Base-by-base conservation (phyloP, 2,329 filamentous ascomycete genomes). In the Ophiostoma sp. region DNA sequence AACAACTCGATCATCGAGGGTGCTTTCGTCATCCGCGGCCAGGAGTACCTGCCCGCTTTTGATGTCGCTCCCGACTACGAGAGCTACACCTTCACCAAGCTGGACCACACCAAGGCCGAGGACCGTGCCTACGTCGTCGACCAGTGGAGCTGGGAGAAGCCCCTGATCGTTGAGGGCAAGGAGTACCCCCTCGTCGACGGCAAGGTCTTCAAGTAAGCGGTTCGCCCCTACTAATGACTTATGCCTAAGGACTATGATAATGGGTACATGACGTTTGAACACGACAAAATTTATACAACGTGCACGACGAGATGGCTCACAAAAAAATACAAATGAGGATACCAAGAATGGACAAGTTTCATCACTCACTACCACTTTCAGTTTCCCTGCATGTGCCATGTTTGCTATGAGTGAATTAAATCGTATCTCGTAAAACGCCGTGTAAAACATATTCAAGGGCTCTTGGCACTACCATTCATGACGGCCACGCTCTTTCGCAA, bases 41-140 rank as follows among this genome's bases (percentile, higher is more conserved):
- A 98, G 81, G 92, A 99, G 35, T 88, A 86, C 81, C 77, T 86
- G 69, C 91, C 92, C 73, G 95, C 93, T 77, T 97, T 99, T 81
- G 92, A 98, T 77, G 95, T 99, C 78, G 95, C 94, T 79, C 95
- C 95, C 77, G 95, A 99, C 84, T 93, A 87, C 82, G 95, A 99
- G 88, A 94, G 91, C 85, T 99, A 98, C 87, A 82, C 87, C 77
- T 98, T 98, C 89, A 90, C 84, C 81, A 98, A 97, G 90, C 93
- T 99, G 78, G 94, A 99, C 86, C 90, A 88, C 80, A 88, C 82
- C 81, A 97, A 92, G 80, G 81, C 86, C 70, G 93, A 94, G 82
- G 92, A 98, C 87, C 88, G 86, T 79, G 89, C 91, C 80, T 94
- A 91, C 80, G 85, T 99, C 78, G 89, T 95, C 79, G 89, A 91